phyloP scores from a whole-genome alignment of 2,329 filamentous ascomycete genomes.

The Teratosphaeria zuluensis region DNA sequence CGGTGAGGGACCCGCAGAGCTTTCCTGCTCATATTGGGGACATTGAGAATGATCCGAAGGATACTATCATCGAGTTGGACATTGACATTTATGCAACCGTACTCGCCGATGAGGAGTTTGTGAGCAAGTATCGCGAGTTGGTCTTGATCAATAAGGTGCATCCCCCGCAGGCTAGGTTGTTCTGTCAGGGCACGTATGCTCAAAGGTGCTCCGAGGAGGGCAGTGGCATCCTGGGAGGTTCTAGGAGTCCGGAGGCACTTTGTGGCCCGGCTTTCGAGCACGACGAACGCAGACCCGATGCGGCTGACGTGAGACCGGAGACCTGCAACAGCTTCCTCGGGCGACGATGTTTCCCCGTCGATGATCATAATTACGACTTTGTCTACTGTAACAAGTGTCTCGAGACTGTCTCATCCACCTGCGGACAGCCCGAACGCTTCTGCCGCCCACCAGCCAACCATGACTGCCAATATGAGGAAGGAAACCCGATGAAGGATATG shows the following conservation, averaged over 20 bases:
- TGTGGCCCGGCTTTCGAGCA: neutral
- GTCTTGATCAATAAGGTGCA: neutral
- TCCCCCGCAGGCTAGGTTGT: neutral
- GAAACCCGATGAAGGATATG: neutral
- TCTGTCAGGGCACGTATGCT: neutral
- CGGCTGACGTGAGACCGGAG: neutral
- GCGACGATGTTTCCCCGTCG: neutral
- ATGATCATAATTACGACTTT: neutral
- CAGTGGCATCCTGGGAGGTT: neutral
- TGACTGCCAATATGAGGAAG: neutral
- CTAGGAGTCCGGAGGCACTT: neutral
- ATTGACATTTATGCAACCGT: neutral
- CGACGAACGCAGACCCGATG: neutral
- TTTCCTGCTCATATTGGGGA: neutral
- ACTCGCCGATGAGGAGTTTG: neutral
- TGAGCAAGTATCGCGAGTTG: neutral
- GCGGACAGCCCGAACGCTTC: neutral
- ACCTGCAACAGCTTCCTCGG: neutral
- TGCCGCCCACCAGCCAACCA: neutral
- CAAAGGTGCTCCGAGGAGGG: neutral
- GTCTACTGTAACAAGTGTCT: neutral
- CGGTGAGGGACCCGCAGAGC: neutral
- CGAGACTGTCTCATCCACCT: neutral
- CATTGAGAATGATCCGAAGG: neutral
- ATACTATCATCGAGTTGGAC: neutral